These are phyloP conservation scores for Kockiozyma suomiensis DNA, from an alignment of 805 yeast genomes.

Conservation along the genomic window DNA sequence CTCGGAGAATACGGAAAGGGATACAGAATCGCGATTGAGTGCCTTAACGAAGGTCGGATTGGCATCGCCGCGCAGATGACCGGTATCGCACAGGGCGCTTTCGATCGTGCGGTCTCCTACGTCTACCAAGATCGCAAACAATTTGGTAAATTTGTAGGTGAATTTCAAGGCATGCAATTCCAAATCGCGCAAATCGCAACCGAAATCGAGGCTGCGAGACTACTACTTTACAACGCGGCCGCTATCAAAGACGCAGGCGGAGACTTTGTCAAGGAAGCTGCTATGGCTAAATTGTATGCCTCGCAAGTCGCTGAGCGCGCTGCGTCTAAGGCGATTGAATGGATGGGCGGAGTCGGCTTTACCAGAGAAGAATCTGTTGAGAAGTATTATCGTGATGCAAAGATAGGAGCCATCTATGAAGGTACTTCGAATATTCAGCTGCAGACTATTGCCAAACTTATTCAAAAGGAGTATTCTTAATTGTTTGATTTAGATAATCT, in stretches of 20 bases:
- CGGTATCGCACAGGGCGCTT: constrained; percentile 51
- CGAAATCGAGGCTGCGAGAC: constrained; percentile 49
- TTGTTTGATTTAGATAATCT: too few relatives aligned
- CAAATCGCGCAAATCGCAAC: constrained; percentile 50
- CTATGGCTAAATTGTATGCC: constrained; percentile 50
- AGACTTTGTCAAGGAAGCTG: constrained; percentile 48
- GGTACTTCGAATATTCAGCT: constrained; percentile 51
- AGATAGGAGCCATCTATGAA: constrained; percentile 51
- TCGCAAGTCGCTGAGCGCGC: constrained; percentile 47
- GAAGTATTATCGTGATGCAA: constrained; percentile 50
- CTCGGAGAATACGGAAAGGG: constrained; percentile 51
- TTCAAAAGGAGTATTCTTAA: constrained; percentile 41
- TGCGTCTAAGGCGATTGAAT: constrained; percentile 49
- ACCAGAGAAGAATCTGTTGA: constrained; percentile 49
- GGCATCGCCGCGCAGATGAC: constrained; percentile 53
- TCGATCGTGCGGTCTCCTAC: constrained; percentile 46
- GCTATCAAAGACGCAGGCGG: constrained; percentile 50
- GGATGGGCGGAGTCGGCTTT: constrained; percentile 54
- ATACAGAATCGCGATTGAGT: constrained; percentile 50
- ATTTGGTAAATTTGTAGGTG: constrained; percentile 48
- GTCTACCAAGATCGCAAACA: constrained; percentile 47
- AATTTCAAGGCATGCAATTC: constrained; percentile 53
- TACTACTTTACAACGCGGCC: constrained; percentile 50
- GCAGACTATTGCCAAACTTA: constrained; percentile 48
- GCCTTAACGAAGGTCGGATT: constrained; percentile 50